Conservation (phyloP, 2,329 filamentous ascomycete species). For the Stylonectria norvegica region DNA sequence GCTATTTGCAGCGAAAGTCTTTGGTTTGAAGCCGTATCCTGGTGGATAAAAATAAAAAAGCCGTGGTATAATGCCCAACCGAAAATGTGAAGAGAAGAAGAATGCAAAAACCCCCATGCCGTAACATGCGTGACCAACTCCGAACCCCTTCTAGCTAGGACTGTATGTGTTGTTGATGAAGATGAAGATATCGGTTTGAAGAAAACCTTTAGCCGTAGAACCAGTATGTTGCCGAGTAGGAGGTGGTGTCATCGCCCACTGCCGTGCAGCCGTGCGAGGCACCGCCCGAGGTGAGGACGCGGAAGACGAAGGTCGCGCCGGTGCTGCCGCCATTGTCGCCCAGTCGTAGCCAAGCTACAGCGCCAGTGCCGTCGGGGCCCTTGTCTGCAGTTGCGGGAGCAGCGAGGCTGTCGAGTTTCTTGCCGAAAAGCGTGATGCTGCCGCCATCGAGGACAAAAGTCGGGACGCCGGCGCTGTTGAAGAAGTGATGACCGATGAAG, state of each 20-base stretch:
- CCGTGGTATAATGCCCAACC: too few relatives aligned
- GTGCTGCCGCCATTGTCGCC: conserved; percentile 37
- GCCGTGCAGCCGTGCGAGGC: conserved; percentile 41
- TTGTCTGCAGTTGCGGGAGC: conserved; percentile 49
- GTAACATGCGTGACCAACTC: too few relatives aligned
- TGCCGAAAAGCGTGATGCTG: conserved; percentile 39
- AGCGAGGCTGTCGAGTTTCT: conserved; percentile 47
- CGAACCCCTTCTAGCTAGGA: too few relatives aligned
- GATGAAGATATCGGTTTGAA: background rate
- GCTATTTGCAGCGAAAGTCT: too few relatives aligned
- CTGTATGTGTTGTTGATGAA: too few relatives aligned
- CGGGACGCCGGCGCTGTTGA: conserved; percentile 52
- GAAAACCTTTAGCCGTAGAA: conserved; percentile 45
- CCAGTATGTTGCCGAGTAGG: conserved; percentile 58
- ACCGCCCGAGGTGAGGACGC: conserved; percentile 54
- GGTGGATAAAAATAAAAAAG: too few relatives aligned
- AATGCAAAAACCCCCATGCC: too few relatives aligned
- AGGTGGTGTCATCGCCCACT: conserved; percentile 47
- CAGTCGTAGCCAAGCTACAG: conserved; percentile 55
- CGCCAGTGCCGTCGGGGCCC: conserved; percentile 47
- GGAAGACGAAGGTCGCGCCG: conserved; percentile 46
- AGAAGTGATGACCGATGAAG: conserved; percentile 65
- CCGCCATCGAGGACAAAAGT: conserved; percentile 54
- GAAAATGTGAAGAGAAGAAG: too few relatives aligned
- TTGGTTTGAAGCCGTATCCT: too few relatives aligned